Conservation (phyloP, 169 alveolate genomes). For the Plasmodium gonderi region DNA sequence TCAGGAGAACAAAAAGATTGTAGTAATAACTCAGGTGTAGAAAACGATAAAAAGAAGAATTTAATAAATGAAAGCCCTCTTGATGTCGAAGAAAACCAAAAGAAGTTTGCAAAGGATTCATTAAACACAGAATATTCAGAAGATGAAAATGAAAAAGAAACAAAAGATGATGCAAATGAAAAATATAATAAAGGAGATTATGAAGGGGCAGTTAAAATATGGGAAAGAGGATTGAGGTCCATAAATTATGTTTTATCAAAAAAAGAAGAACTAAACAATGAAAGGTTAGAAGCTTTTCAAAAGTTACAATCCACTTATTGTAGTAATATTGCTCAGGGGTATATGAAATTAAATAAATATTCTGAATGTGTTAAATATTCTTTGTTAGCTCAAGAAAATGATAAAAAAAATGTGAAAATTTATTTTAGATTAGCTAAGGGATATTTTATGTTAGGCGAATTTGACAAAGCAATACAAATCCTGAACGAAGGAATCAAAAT, state of each 20-base stretch:
- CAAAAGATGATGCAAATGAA: constrained; percentile 72
- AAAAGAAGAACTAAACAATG: constrained; percentile 53
- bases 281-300: constrained; percentile 18
- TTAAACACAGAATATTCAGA: neutral
- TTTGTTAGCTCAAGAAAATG: constrained; percentile 57
- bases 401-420: constrained; percentile 40
- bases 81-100: neutral
- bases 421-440: constrained; percentile 69
- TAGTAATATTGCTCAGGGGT: constrained; percentile 74
- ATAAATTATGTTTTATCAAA: constrained; percentile 66
- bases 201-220: constrained; percentile 56
- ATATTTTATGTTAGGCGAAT: constrained; percentile 73
- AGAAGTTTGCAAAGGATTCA: neutral
- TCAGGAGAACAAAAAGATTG: neutral
- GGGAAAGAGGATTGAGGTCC: constrained; percentile 62
- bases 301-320: constrained; percentile 53
- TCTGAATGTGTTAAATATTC: constrained; percentile 73
- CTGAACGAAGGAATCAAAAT: constrained; percentile 71
- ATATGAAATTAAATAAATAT: constrained; percentile 48
- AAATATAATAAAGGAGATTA: constrained; percentile 59
- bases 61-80: neutral
- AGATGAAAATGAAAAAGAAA: constrained; percentile 58
- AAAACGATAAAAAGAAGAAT: neutral
- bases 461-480: constrained; percentile 45
- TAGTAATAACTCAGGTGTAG: neutral